Conservation (phyloP, 164 flowering plant genomes). For the Stephania cephalantha region DNA sequence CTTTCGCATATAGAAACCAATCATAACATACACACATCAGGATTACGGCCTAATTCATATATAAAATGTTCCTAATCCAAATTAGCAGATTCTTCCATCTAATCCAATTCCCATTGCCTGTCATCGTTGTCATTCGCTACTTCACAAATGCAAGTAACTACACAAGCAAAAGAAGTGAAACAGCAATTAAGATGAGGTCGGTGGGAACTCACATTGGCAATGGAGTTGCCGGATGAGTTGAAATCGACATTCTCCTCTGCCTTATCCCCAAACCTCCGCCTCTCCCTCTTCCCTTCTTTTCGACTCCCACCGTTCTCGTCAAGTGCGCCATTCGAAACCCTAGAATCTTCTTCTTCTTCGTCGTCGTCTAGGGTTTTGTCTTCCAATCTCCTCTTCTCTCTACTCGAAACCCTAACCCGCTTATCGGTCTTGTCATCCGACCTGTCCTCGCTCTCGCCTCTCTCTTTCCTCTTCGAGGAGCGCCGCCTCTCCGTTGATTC, state of each 20-base stretch:
- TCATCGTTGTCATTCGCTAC: neutral
- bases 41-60: too few species aligned
- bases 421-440: slow-evolving; percentile 31
- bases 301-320: slow-evolving; percentile 6
- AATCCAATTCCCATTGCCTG: neutral
- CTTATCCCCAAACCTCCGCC: slow-evolving; percentile 33
- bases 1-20: neutral
- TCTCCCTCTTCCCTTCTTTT: slow-evolving; percentile 24
- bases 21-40: too few species aligned
- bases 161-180: neutral
- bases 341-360: slow-evolving; percentile 8
- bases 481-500: slow-evolving; percentile 20
- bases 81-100: neutral
- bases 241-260: slow-evolving; percentile 14
- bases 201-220: slow-evolving; percentile 41
- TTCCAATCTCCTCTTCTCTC: slow-evolving; percentile 31
- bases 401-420: slow-evolving; percentile 36
- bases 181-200: neutral
- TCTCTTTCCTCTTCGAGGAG: slow-evolving; percentile 53
- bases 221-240: slow-evolving; percentile 13
- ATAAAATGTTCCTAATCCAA: too few species aligned
- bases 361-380: slow-evolving; percentile 19
- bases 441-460: slow-evolving; percentile 46
- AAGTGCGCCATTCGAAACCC: slow-evolving; percentile 16
- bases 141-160: neutral